Percentiles rank a stretch among this genome's conserved stretches.
Evolutionary conservation across 2,329 filamentous ascomycete species (phyloP).

Genomic region (Zasmidium angulare): DNA sequence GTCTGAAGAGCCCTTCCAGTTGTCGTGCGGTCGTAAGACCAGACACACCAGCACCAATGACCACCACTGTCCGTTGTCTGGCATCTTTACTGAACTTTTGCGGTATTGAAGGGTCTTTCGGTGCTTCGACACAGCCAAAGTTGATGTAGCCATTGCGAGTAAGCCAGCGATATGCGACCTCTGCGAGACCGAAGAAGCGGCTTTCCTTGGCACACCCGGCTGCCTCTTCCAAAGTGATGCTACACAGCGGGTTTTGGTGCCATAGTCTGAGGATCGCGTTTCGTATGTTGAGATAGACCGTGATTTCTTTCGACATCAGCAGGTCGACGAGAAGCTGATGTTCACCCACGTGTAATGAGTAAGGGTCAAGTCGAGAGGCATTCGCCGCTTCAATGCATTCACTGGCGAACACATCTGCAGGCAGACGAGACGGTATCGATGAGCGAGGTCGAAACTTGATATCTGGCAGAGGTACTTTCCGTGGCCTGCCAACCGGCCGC

Average conservation of each 20-base stretch:
- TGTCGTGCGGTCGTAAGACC: constrained; percentile 91
- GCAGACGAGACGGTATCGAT: constrained; percentile 76
- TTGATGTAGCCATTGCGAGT: constrained; percentile 92
- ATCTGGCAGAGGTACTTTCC: constrained; percentile 25
- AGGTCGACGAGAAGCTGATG: constrained; percentile 77
- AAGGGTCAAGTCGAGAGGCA: constrained; percentile 84
- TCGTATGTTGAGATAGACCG: constrained; percentile 91
- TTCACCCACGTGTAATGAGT: constrained; percentile 80
- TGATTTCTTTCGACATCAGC: constrained; percentile 85
- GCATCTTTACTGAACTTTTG: constrained; percentile 39
- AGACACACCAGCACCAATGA: constrained; percentile 92
- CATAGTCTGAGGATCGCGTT: constrained; percentile 91
- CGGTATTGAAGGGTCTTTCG: constrained; percentile 32
- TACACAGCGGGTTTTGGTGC: constrained; percentile 80
- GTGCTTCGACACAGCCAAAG: constrained; percentile 84
- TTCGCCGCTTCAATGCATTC: constrained; percentile 90
- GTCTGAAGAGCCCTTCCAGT: constrained; percentile 78
- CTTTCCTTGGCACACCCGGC: constrained; percentile 84
- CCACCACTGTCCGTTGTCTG: constrained; percentile 71
- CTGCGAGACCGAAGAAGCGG: constrained; percentile 86
- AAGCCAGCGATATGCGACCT: constrained; percentile 89
- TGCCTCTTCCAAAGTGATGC: constrained; percentile 80
- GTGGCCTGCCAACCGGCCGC: constrained; percentile 16
- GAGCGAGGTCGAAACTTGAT: constrained; percentile 46
- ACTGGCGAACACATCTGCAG: constrained; percentile 76